These are phyloP conservation scores for Xylaria scruposa DNA, from an alignment of 495 filamentous ascomycete species.

Conservation along the genomic window DNA sequence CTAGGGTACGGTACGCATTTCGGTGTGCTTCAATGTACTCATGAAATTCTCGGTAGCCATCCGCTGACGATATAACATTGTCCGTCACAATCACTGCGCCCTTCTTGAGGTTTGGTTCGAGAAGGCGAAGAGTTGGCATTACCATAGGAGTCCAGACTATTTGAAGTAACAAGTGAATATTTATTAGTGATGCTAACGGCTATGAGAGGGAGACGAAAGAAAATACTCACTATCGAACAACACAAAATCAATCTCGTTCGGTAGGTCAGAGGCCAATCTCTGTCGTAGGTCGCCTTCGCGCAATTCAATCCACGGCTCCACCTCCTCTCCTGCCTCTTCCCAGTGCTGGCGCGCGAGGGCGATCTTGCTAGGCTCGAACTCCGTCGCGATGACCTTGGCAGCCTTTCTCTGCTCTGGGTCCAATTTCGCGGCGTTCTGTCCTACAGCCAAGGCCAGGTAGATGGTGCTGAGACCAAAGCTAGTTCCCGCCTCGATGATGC, in stretches of 20 bases:
- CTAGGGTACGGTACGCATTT: slow-evolving; percentile 42
- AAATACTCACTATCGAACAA: slow-evolving; percentile 58
- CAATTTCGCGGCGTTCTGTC: slow-evolving; percentile 39
- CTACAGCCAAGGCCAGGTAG: slow-evolving; percentile 63
- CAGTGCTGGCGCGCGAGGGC: slow-evolving; percentile 54
- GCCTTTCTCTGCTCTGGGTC: slow-evolving; percentile 11
- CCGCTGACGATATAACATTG: slow-evolving; percentile 48
- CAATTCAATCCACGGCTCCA: slow-evolving; percentile 57
- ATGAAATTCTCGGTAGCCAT: slow-evolving; percentile 44
- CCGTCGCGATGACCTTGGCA: slow-evolving; percentile 60
- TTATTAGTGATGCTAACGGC: not conserved
- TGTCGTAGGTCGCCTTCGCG: slow-evolving; percentile 61
- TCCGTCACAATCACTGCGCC: slow-evolving; percentile 61
- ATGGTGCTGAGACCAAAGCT: slow-evolving; percentile 67
- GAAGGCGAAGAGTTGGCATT: slow-evolving; percentile 55
- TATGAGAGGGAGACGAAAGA: not conserved
- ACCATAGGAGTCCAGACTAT: slow-evolving; percentile 62
- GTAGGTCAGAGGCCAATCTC: slow-evolving; percentile 52
- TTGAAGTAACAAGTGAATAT: slow-evolving; percentile 9
- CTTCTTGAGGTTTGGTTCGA: slow-evolving; percentile 51
- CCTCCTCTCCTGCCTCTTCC: slow-evolving; percentile 50
- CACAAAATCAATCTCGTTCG: slow-evolving; percentile 56
- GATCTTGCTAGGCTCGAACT: slow-evolving; percentile 59
- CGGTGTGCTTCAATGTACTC: slow-evolving; percentile 34
- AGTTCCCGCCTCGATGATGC: slow-evolving; percentile 63